A percentile compares a stretch with the other conserved stretches of the same genome.
phyloP scores from a whole-genome alignment of 2,329 filamentous ascomycete species.

The Lachnellula hyalina region DNA sequence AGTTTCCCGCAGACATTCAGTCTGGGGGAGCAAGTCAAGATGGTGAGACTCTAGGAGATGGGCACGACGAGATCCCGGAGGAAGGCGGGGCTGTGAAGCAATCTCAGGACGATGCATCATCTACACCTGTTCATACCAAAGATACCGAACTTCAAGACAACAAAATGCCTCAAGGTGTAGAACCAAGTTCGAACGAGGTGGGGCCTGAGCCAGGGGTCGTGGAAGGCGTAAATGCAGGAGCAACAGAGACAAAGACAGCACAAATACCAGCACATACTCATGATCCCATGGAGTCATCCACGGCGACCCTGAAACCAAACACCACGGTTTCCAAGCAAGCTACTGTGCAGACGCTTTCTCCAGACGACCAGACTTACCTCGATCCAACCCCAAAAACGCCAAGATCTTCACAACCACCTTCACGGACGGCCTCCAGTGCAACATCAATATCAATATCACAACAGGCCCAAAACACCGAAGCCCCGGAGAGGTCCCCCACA shows the following conservation, averaged over 20 bases:
- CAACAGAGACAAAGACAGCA: neutral
- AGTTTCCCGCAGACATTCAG: conserved; percentile 11
- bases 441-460: conserved; percentile 31
- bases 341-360: conserved; percentile 12
- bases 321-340: conserved; percentile 4
- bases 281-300: conserved; percentile 32
- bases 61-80: neutral
- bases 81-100: conserved; percentile 5
- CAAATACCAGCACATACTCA: conserved; percentile 3
- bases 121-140: neutral
- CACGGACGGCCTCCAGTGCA: conserved; percentile 33
- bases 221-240: conserved; percentile 1
- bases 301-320: conserved; percentile 30
- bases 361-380: conserved; percentile 37
- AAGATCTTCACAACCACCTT: conserved; percentile 35
- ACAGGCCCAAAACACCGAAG: conserved; percentile 33
- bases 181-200: neutral
- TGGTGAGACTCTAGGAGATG: neutral
- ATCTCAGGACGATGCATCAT: neutral
- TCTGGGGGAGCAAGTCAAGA: conserved; percentile 4
- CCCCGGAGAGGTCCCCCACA: conserved; percentile 44
- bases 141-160: neutral
- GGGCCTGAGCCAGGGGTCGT: neutral
- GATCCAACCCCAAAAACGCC: conserved; percentile 43
- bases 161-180: conserved; percentile 1